Evolutionary conservation across 1,139 yeast species (phyloP).

Genomic region (Blastobotrys apis): DNA sequence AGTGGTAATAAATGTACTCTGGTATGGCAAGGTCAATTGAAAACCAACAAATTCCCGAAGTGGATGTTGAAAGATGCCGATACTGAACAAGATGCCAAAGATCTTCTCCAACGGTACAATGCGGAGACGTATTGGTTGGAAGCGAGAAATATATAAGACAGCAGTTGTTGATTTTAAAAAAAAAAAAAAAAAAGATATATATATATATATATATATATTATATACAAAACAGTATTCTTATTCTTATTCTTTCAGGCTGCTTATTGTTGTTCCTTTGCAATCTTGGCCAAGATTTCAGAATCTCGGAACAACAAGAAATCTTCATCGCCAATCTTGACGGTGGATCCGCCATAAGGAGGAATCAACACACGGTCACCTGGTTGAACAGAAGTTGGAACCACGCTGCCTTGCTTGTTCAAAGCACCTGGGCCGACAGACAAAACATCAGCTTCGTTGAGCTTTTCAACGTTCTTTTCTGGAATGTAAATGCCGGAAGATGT

Average conservation of each 20-base stretch:
- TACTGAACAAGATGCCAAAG: slow-evolving; percentile 53
- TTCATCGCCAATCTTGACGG: slow-evolving; percentile 78
- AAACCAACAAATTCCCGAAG: slow-evolving; percentile 49
- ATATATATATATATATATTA: slow-evolving; percentile 1
- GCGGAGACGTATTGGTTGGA: slow-evolving; percentile 57
- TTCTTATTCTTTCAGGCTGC: neutral
- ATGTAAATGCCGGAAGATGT: slow-evolving; percentile 93
- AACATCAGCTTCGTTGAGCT: slow-evolving; percentile 58
- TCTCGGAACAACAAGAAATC: slow-evolving; percentile 58
- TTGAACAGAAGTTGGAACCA: slow-evolving; percentile 66
- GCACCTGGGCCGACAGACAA: slow-evolving; percentile 52
- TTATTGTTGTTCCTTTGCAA: slow-evolving; percentile 40
- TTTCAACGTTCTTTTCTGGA: slow-evolving; percentile 95
- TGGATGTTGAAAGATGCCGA: slow-evolving; percentile 56
- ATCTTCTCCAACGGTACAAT: slow-evolving; percentile 47
- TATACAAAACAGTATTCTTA: neutral
- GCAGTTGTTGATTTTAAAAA: neutral
- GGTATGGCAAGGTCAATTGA: slow-evolving; percentile 75
- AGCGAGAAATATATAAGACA: slow-evolving; percentile 18
- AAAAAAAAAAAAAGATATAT: neutral
- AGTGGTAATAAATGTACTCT: slow-evolving; percentile 48
- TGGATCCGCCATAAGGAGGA: slow-evolving; percentile 85
- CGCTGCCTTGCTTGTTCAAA: slow-evolving; percentile 53
- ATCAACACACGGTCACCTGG: slow-evolving; percentile 92
- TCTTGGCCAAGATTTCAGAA: slow-evolving; percentile 89